Evolutionary conservation across 1,139 yeast species (phyloP).

Genomic region (Sugiyamaella neomexicana): DNA sequence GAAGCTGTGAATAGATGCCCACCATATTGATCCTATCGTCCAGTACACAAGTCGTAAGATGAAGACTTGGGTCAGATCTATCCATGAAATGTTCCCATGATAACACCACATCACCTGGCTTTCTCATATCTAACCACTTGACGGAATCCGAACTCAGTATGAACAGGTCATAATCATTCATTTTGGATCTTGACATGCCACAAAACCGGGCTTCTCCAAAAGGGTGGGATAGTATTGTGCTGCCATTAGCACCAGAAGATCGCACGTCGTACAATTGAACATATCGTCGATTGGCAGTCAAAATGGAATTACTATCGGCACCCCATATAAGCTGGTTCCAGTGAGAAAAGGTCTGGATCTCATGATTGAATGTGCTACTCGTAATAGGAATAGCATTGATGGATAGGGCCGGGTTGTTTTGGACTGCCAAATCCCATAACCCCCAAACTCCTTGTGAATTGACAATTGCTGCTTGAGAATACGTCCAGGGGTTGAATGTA

Average conservation of each 20-base stretch:
- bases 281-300: constrained; percentile 27
- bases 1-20: constrained; percentile 46
- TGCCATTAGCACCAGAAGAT: not conserved
- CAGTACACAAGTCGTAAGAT: constrained; percentile 41
- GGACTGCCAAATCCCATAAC: constrained; percentile 19
- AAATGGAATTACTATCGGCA: constrained; percentile 19
- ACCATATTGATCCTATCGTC: constrained; percentile 39
- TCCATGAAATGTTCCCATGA: constrained; percentile 71
- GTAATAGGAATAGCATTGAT: not conserved
- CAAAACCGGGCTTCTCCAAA: constrained; percentile 19
- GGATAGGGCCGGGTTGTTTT: not conserved
- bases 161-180: constrained; percentile 27
- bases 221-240: not conserved
- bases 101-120: constrained; percentile 44
- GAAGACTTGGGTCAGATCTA: constrained; percentile 56
- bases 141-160: constrained; percentile 32
- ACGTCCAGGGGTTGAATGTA: constrained; percentile 26
- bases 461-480: constrained; percentile 23
- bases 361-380: not conserved
- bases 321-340: constrained; percentile 29
- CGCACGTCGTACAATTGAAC: constrained; percentile 24
- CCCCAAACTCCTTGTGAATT: constrained; percentile 26
- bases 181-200: constrained; percentile 22
- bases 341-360: constrained; percentile 19
- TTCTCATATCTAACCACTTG: constrained; percentile 34